A percentile compares a stretch with the other conserved stretches of the same genome.
These are phyloP conservation scores for Gynandropsis gynandra DNA, from an alignment of 345 rosid genomes.

Conservation along the genomic window DNA sequence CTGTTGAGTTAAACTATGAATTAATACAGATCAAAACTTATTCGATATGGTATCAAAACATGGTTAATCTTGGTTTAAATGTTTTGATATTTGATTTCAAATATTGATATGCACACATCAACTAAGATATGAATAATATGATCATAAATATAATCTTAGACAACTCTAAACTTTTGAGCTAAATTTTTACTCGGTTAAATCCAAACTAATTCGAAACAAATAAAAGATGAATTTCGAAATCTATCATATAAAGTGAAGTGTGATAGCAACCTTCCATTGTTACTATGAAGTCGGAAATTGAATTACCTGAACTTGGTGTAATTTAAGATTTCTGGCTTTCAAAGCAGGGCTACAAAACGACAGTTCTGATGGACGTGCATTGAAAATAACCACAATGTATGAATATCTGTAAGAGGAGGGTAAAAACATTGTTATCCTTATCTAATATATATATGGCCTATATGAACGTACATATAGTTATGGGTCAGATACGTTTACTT, in stretches of 20 bases:
- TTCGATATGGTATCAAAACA: background rate
- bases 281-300: too few relatives aligned
- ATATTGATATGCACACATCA: too few relatives aligned
- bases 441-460: background rate
- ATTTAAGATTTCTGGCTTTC: slow-evolving; percentile 41
- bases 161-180: too few relatives aligned
- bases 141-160: too few relatives aligned
- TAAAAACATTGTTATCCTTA: slow-evolving; percentile 3
- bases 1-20: background rate
- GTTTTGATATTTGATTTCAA: background rate
- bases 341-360: slow-evolving; percentile 41
- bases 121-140: too few relatives aligned
- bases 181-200: too few relatives aligned
- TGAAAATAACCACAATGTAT: slow-evolving; percentile 58
- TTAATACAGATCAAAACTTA: background rate
- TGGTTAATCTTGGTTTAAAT: background rate
- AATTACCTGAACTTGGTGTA: slow-evolving; percentile 92
- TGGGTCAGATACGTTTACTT: slow-evolving; percentile 24
- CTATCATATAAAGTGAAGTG: too few relatives aligned
- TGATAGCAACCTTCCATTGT: too few relatives aligned
- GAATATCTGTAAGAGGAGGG: slow-evolving; percentile 47
- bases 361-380: slow-evolving; percentile 52
- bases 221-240: too few relatives aligned
- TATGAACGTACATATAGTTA: slow-evolving; percentile 3
- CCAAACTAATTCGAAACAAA: too few relatives aligned